Evolutionary conservation across 116 monocot species (phyloP).

Genomic region (Thalassia testudinum): DNA sequence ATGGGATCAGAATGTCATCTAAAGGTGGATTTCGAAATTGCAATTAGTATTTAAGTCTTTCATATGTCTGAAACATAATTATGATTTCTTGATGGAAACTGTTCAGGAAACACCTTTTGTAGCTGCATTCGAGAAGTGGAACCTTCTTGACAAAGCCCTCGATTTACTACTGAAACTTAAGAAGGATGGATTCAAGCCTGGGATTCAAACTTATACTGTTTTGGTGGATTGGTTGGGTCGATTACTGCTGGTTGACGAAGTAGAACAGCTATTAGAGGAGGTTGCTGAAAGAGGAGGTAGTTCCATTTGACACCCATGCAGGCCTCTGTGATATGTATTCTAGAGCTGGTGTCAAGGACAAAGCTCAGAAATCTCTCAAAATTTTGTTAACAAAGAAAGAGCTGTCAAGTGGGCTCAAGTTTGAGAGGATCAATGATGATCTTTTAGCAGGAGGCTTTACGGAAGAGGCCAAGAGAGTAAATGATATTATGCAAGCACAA

Average conservation of each 20-base stretch:
- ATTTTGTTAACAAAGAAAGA: constrained; percentile 44
- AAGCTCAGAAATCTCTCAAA: constrained; percentile 30
- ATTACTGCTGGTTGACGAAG: constrained; percentile 71
- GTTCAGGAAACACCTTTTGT: too few species aligned
- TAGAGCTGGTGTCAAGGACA: constrained; percentile 25
- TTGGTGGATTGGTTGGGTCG: constrained; percentile 68
- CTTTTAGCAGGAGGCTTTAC: constrained; percentile 38
- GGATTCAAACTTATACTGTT: constrained; percentile 32
- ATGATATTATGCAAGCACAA: constrained; percentile 30
- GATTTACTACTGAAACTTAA: constrained; percentile 47
- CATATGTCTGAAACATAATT: too few species aligned
- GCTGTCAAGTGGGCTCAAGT: constrained; percentile 29
- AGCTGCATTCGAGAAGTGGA: constrained; percentile 40
- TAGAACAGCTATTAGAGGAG: constrained; percentile 34
- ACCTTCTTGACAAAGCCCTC: constrained; percentile 68
- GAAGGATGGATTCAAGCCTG: constrained; percentile 57
- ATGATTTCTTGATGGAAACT: too few species aligned
- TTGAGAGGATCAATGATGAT: constrained; percentile 48
- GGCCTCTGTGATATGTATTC: constrained; percentile 70
- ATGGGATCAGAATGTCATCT: too few species aligned
- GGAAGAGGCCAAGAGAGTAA: constrained; percentile 42
- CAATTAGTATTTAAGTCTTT: too few species aligned
- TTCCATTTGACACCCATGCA: constrained; percentile 38
- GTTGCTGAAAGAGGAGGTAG: constrained; percentile 39
- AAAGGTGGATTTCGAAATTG: too few species aligned